Base-by-base conservation (phyloP, 176 grass and related monocot genomes). In the Oryza meyeriana region DNA sequence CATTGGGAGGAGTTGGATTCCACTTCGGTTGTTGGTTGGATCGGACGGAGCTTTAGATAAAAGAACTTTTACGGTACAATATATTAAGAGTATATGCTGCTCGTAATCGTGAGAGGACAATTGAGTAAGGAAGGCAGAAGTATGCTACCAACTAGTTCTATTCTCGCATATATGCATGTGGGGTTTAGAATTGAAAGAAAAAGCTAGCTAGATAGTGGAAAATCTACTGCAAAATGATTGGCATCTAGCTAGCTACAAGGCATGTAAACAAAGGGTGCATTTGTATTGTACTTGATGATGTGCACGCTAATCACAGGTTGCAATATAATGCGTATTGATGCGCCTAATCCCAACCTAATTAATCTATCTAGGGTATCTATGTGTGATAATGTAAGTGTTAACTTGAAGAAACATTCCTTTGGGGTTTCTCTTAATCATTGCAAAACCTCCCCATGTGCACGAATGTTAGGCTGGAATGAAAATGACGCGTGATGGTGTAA, bases 381-480 rank as follows among this genome's bases (percentile, higher is more conserved):
- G 47, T 31, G 42, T 72, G 64, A 33, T 72, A 35, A 61, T 45
- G 20, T 14, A 78, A 22, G 69, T 74, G 47, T 74, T 74, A 31
- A n/a, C 31, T 84, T 67, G 34, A 55, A 33, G 32, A 45, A 72
- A 79, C 35, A 79, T 88, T 84, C 45, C 27, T 66, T 24, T 38
- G 65, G 14, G 35, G 12, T 13, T 20, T 14, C 47, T 32, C 20
- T 20, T 61, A 36, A 79, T 83, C 34, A 88, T 84, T 66, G 61
- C 41, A 76, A 76, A 78, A 42, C 68, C 75, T 74, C 28, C 75
- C 30, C 67, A 83, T 45, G 80, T 35, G 68, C 22, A 29, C 61
- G 80, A 88, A 88, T 79, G 81, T 83, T 83, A 83, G 80, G 86
- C 61, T 73, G 22, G 17, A 11, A 22, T 73, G 41, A 73, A 72